Conservation (phyloP, 129 eudicot species). For the Arctium lappa region DNA sequence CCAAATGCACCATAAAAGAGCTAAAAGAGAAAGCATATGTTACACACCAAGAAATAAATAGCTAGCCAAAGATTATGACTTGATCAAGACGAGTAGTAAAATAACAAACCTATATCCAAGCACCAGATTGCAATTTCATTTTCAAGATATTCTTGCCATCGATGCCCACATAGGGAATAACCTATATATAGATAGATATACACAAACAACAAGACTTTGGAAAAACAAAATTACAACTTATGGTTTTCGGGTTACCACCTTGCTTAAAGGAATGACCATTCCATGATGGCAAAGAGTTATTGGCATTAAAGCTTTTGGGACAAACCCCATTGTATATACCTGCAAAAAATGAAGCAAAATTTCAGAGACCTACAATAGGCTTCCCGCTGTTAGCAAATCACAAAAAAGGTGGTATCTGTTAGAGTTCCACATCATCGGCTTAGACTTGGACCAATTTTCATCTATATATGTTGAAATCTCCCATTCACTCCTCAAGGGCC, state of each 20-base stretch:
- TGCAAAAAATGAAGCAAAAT: not conserved
- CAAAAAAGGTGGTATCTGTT: too few species aligned
- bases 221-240: not conserved
- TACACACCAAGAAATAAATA: too few species aligned
- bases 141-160: not conserved
- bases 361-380: not conserved
- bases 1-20: too few species aligned
- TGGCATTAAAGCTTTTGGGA: conserved; percentile 5
- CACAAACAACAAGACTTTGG: not conserved
- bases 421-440: too few species aligned
- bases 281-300: not conserved
- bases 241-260: not conserved
- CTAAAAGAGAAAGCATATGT: too few species aligned
- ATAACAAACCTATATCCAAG: conserved; percentile 17
- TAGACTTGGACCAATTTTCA: too few species aligned
- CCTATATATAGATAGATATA: not conserved
- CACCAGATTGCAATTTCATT: not conserved
- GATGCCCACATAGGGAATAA: not conserved
- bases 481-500: not conserved
- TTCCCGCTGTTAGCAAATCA: not conserved
- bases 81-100: not conserved
- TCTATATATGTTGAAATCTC: too few species aligned
- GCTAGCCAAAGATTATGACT: too few species aligned
- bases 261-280: not conserved
- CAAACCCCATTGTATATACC: not conserved